phyloP scores from a whole-genome alignment of 1,139 yeast genomes.

The Zygosaccharomyces sapae region DNA sequence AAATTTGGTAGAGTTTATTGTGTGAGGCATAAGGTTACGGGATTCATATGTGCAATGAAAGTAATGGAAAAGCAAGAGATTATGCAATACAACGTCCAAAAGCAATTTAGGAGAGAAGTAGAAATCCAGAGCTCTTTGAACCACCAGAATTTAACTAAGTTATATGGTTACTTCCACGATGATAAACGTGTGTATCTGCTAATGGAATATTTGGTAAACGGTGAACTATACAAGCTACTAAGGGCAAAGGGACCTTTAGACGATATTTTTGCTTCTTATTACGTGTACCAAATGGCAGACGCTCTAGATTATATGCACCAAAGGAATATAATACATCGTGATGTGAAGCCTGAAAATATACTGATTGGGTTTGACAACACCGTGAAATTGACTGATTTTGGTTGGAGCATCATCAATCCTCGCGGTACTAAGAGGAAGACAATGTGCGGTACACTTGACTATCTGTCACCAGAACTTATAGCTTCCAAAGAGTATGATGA shows the following conservation, averaged over 20 bases:
- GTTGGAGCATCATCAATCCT: constrained; percentile 84
- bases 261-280: constrained; percentile 70
- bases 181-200: constrained; percentile 72
- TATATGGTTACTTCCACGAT: constrained; percentile 85
- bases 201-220: constrained; percentile 79
- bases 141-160: constrained; percentile 74
- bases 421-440: constrained; percentile 58
- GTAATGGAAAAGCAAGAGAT: constrained; percentile 84
- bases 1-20: constrained; percentile 91
- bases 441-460: constrained; percentile 92
- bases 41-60: constrained; percentile 83
- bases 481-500: constrained; percentile 76
- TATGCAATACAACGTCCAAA: constrained; percentile 71
- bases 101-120: constrained; percentile 83
- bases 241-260: constrained; percentile 62
- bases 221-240: constrained; percentile 77
- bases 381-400: constrained; percentile 86
- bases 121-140: constrained; percentile 78
- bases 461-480: constrained; percentile 93
- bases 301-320: constrained; percentile 75
- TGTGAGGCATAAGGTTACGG: constrained; percentile 69
- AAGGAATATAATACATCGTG: constrained; percentile 82
- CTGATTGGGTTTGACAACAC: constrained; percentile 67
- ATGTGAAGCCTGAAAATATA: constrained; percentile 88
- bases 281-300: constrained; percentile 75